These are phyloP conservation scores for Hibiscus mutabilis DNA, from an alignment of 345 rosid species.

Conservation along the genomic window DNA sequence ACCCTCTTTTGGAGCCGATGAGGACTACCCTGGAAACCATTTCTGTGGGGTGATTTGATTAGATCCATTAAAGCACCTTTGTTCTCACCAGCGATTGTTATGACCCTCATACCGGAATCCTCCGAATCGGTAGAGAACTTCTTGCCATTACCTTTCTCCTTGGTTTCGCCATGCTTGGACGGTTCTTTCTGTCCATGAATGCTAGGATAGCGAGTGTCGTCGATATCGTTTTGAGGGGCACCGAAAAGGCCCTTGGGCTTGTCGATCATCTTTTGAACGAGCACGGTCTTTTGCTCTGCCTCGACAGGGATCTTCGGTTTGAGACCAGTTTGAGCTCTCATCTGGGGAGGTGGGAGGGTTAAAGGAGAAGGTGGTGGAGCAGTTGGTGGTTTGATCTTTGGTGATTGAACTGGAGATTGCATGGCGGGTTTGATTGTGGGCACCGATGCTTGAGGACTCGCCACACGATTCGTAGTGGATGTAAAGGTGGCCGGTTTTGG, in stretches of 20 bases:
- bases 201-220: slow-evolving; percentile 3
- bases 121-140: slow-evolving; percentile 37
- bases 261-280: slow-evolving; percentile 40
- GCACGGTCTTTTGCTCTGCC: slow-evolving; percentile 59
- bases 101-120: slow-evolving; percentile 38
- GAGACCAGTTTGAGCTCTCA: slow-evolving; percentile 28
- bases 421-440: slow-evolving; percentile 18
- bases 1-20: slow-evolving; percentile 21
- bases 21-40: slow-evolving; percentile 20
- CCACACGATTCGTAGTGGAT: neutral
- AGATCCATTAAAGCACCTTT: slow-evolving; percentile 88
- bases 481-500: neutral
- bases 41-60: slow-evolving; percentile 35
- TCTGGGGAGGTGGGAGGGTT: slow-evolving; percentile 58
- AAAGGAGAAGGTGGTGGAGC: slow-evolving; percentile 70
- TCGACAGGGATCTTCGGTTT: slow-evolving; percentile 37
- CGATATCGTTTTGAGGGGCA: slow-evolving; percentile 10
- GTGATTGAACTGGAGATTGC: slow-evolving; percentile 35
- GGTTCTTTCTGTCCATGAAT: slow-evolving; percentile 10
- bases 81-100: slow-evolving; percentile 88
- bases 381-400: slow-evolving; percentile 29
- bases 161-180: slow-evolving; percentile 6
- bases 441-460: slow-evolving; percentile 17
- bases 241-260: slow-evolving; percentile 23
- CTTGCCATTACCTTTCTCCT: slow-evolving; percentile 26